Base-by-base conservation (phyloP, 2,329 filamentous ascomycete genomes). In the Furcasterigmium sp. region DNA sequence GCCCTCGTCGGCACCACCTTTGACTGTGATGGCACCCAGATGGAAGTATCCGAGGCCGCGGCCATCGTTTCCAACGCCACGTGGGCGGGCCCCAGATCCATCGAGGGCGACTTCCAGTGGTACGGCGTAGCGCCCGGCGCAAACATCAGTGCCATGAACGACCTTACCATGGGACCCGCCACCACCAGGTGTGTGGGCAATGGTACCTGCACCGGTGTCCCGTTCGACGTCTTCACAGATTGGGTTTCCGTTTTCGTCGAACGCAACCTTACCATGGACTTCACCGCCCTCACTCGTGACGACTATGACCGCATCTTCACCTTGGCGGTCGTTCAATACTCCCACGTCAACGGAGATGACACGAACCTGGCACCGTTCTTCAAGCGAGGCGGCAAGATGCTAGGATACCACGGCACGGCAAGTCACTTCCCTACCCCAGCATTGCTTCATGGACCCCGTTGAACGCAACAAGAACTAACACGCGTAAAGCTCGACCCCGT, bases 311-410 rank as follows among this genome's bases (percentile, higher is more conserved):
- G n/a, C n/a, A n/a, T n/a, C n/a, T n/a, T n/a, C n/a, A n/a, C n/a
- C n/a, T n/a, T n/a, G n/a, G n/a, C n/a, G n/a, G n/a, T n/a, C n/a
- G n/a, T n/a, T n/a, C n/a, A n/a, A n/a, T n/a, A n/a, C n/a, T n/a
- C n/a, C n/a, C n/a, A n/a, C n/a, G 43, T 56, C 7, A 59, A 52
- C 18, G 55, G 60, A 8, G 47, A 51, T 10, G 52, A 60, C 37
- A 52, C 59, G 37, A 58, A 57, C 20, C 44, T 66, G 3, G 42
- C 52, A 0, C 48, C 48, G 1, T 68, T 63, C 46, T 51, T 49
- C 25, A 47, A 47, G 3, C 50, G 51, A 2, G 68, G 69, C 8
- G 63, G 63, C 21, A 72, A 71, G 52, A 42, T 72, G 3, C n/a
- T 71, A 17, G 54, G 65, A 3, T 38, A 15, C n/a, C 37, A 38